Conservation (phyloP, 176 grass and related monocot genomes). For the Oryza officinalis region DNA sequence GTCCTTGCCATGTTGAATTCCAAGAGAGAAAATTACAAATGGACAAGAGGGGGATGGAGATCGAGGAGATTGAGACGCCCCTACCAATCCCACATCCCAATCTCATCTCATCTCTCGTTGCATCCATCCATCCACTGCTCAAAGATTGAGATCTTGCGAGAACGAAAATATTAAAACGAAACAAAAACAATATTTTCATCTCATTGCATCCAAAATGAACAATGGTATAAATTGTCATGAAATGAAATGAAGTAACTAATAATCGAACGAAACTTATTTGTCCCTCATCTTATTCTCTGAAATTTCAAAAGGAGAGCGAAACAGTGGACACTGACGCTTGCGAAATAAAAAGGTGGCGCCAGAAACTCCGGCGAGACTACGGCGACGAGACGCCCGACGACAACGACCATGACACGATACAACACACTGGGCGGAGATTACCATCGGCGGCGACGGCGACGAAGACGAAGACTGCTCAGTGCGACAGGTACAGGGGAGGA, state of each 20-base stretch:
- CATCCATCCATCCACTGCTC: background rate
- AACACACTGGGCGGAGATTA: constrained; percentile 53
- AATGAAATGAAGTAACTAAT: background rate
- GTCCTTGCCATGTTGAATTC: background rate
- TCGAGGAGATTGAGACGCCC: background rate
- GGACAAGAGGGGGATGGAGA: background rate
- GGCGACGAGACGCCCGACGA: constrained; percentile 51
- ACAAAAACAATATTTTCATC: background rate
- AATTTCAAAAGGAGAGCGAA: constrained; percentile 1
- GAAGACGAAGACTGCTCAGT: background rate
- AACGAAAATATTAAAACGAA: background rate
- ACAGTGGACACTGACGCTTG: constrained; percentile 58
- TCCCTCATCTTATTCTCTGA: constrained; percentile 40
- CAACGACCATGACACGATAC: constrained; percentile 57
- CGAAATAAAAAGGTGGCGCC: constrained; percentile 46
- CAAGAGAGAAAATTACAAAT: background rate
- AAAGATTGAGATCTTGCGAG: background rate
- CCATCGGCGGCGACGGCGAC: constrained; percentile 4
- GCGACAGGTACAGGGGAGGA: background rate
- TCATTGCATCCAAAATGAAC: background rate
- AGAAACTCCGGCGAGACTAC: constrained; percentile 56
- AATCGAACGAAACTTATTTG: constrained; percentile 23
- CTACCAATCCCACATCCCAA: background rate
- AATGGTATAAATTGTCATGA: background rate
- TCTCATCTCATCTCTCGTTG: background rate